Conservation (phyloP, 805 yeast species). For the Wickerhamiella dianesei region DNA sequence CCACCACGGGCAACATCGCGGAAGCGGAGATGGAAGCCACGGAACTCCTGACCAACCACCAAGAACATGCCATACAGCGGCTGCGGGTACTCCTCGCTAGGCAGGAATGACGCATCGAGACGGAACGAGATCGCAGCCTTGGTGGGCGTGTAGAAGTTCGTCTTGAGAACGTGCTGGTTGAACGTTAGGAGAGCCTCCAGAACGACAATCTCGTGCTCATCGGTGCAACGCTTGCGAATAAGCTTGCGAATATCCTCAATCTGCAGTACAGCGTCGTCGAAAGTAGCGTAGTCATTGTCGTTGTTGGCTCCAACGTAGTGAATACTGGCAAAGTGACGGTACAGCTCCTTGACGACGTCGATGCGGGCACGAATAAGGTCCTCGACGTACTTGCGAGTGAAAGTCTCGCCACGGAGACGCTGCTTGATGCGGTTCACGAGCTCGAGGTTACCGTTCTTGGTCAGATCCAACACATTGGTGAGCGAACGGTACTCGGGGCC, state of each 20-base stretch:
- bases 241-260: constrained; percentile 33
- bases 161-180: constrained; percentile 78
- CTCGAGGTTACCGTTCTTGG: constrained; percentile 56
- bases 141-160: constrained; percentile 86
- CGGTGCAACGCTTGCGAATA: constrained; percentile 51
- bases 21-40: constrained; percentile 95
- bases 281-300: constrained; percentile 28
- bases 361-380: constrained; percentile 61
- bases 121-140: constrained; percentile 92
- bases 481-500: constrained; percentile 79
- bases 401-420: constrained; percentile 85
- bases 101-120: constrained; percentile 74
- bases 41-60: constrained; percentile 88
- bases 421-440: constrained; percentile 68
- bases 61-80: constrained; percentile 90
- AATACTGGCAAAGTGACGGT: constrained; percentile 79
- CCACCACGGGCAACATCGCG: constrained; percentile 98
- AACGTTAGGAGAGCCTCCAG: constrained; percentile 70
- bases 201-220: constrained; percentile 68
- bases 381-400: constrained; percentile 68
- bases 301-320: constrained; percentile 55
- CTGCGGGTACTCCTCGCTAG: constrained; percentile 76
- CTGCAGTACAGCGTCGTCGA: constrained; percentile 42
- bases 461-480: constrained; percentile 47
- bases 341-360: constrained; percentile 64